Percentiles rank a stretch among this genome's conserved stretches.
These are phyloP conservation scores for Xylariales sp. DNA, from an alignment of 2,329 filamentous ascomycete genomes.

Conservation along the genomic window DNA sequence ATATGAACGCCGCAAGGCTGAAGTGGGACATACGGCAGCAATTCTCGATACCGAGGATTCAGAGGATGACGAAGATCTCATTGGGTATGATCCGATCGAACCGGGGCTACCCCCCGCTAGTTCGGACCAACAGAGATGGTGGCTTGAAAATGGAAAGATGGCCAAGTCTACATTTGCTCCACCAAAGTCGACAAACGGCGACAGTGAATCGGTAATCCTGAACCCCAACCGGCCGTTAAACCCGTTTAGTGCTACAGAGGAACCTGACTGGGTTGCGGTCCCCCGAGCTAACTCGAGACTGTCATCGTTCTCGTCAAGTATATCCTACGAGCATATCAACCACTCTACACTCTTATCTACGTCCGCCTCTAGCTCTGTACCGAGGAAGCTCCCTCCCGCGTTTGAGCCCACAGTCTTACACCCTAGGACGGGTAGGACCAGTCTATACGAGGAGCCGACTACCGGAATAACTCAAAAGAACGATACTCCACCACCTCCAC, in stretches of 20 bases:
- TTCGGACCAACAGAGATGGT: constrained; percentile 77
- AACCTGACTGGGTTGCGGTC: constrained; percentile 85
- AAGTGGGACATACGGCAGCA: constrained; percentile 73
- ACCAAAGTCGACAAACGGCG: constrained; percentile 62
- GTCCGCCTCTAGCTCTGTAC: constrained; percentile 57
- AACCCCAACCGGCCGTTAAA: constrained; percentile 83
- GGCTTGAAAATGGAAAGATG: constrained; percentile 76
- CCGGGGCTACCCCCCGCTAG: constrained; percentile 77
- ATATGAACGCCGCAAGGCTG: constrained; percentile 75
- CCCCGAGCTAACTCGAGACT: constrained; percentile 65
- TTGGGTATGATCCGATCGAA: constrained; percentile 85
- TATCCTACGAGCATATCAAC: constrained; percentile 70
- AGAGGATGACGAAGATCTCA: constrained; percentile 82
- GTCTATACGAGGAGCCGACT: constrained; percentile 56
- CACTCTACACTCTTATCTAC: constrained; percentile 60
- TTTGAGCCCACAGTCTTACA: constrained; percentile 61
- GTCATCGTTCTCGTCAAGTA: constrained; percentile 63
- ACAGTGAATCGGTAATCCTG: constrained; percentile 64
- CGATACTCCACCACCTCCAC: constrained; percentile 58
- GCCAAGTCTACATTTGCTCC: constrained; percentile 78
- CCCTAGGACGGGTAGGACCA: constrained; percentile 59
- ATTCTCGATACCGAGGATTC: constrained; percentile 67
- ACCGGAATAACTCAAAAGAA: constrained; percentile 45
- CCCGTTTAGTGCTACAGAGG: constrained; percentile 78
- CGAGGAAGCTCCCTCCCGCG: constrained; percentile 64